Conservation (phyloP, 768 basidiomycete genomes). For the Termitomyces sp. region DNA sequence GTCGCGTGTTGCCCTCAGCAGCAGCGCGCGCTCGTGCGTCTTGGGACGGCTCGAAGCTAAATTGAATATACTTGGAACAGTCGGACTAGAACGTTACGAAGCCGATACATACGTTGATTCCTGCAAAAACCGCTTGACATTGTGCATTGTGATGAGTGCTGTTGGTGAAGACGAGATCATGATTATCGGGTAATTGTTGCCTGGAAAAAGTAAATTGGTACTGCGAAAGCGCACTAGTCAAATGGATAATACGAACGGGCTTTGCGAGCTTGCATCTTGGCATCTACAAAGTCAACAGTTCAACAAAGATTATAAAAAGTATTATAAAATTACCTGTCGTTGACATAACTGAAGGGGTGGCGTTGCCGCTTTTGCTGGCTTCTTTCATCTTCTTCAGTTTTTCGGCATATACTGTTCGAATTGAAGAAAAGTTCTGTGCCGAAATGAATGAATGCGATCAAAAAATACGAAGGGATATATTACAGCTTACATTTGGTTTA, state of each 20-base stretch:
- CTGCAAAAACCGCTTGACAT: slow-evolving; percentile 90
- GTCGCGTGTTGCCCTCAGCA: slow-evolving; percentile 63
- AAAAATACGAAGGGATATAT: background rate
- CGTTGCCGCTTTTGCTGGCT: slow-evolving; percentile 44
- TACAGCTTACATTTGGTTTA: slow-evolving; percentile 68
- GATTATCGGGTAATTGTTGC: slow-evolving; percentile 86
- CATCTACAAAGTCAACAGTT: slow-evolving; percentile 28
- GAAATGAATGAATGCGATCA: background rate
- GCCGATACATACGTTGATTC: slow-evolving; percentile 61
- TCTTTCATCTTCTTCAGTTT: slow-evolving; percentile 79
- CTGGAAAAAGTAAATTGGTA: slow-evolving; percentile 24
- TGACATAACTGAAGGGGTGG: slow-evolving; percentile 31
- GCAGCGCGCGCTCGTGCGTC: slow-evolving; percentile 66
- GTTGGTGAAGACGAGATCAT: slow-evolving; percentile 96
- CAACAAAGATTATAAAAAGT: background rate
- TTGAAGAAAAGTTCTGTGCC: slow-evolving; percentile 73
- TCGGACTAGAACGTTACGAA: background rate
- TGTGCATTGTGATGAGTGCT: slow-evolving; percentile 95
- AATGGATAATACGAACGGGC: slow-evolving; percentile 42
- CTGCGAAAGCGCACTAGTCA: background rate
- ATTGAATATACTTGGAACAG: background rate
- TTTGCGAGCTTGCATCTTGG: slow-evolving; percentile 64
- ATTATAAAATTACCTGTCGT: slow-evolving; percentile 29
- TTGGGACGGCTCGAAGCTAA: slow-evolving; percentile 70
- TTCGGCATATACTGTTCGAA: slow-evolving; percentile 62